Percentiles rank a stretch among this genome's conserved stretches.
Evolutionary conservation across 2,329 filamentous ascomycete species (phyloP).

Genomic region (Aspergillus sp.): DNA sequence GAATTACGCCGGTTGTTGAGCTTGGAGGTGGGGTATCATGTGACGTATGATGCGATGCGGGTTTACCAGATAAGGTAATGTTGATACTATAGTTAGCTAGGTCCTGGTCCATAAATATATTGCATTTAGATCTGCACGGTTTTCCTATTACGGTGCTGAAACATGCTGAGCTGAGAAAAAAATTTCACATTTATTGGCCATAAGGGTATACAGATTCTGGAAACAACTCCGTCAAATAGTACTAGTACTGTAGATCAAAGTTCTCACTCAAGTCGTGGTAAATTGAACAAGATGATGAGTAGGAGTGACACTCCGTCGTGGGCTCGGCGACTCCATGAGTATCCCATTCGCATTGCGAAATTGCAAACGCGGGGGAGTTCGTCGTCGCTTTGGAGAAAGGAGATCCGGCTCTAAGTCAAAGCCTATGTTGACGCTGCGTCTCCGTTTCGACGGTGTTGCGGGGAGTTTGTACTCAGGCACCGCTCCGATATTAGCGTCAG

Average conservation of each 20-base stretch:
- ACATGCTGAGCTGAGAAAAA: background rate
- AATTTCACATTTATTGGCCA: background rate
- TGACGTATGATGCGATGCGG: background rate
- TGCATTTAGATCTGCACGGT: no score
- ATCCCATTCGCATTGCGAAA: conserved; percentile 21
- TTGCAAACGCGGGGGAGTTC: conserved; percentile 1
- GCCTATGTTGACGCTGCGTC: background rate
- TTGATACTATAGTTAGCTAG: background rate
- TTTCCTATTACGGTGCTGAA: no score
- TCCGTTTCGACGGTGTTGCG: conserved; percentile 14
- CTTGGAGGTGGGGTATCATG: background rate
- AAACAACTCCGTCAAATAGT: background rate
- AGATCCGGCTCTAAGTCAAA: conserved; percentile 4
- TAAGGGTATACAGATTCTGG: background rate
- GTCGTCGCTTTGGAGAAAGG: conserved; percentile 19
- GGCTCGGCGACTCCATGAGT: conserved; percentile 15
- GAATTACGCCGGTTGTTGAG: background rate
- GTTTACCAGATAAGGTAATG: conserved; percentile 3
- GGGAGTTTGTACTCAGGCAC: background rate
- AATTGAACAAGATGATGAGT: background rate
- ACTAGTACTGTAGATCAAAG: background rate
- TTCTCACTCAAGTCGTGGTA: background rate
- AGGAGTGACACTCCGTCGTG: conserved; percentile 6
- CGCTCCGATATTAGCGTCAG: conserved; percentile 10
- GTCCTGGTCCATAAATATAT: background rate